A percentile compares a stretch with the other conserved stretches of the same genome.
These are phyloP conservation scores for Brachypodium distachyon DNA, from an alignment of 202 grass and related monocot species.

Conservation along the genomic window DNA sequence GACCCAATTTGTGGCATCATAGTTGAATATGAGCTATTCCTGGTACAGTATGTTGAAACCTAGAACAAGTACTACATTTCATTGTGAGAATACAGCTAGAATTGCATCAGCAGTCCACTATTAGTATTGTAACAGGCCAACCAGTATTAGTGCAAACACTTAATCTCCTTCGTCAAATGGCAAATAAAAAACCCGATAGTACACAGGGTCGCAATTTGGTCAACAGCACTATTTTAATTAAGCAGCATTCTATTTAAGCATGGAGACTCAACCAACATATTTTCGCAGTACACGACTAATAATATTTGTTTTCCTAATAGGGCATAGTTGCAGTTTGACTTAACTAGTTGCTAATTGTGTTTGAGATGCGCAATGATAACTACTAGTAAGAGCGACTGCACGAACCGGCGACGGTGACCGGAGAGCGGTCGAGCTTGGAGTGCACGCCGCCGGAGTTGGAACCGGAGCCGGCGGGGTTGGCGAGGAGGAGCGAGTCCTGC, in stretches of 20 bases:
- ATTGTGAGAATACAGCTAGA: not conserved
- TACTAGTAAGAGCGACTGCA: not conserved
- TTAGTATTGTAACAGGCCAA: not conserved
- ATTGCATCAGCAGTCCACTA: not conserved
- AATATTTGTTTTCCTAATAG: not conserved
- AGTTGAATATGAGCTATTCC: not conserved
- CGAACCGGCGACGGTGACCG: constrained; percentile 80
- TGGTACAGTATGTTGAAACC: not conserved
- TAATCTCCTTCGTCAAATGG: not conserved
- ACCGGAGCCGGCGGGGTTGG: not conserved
- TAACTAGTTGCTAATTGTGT: not conserved
- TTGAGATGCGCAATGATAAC: not conserved
- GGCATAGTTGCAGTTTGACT: not conserved
- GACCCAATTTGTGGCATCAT: not conserved
- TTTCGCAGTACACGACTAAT: not conserved
- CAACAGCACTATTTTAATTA: not conserved
- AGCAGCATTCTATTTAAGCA: not conserved
- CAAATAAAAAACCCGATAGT: not conserved
- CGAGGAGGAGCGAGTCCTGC: constrained; percentile 48
- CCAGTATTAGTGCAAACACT: not conserved
- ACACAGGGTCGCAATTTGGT: not conserved
- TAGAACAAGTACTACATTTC: not conserved
- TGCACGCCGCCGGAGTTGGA: constrained; percentile 2
- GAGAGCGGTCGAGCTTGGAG: constrained; percentile 77
- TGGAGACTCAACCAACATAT: not conserved